Evolutionary conservation across 495 filamentous ascomycete genomes (phyloP).

Genomic region (Arthonia radiata): DNA sequence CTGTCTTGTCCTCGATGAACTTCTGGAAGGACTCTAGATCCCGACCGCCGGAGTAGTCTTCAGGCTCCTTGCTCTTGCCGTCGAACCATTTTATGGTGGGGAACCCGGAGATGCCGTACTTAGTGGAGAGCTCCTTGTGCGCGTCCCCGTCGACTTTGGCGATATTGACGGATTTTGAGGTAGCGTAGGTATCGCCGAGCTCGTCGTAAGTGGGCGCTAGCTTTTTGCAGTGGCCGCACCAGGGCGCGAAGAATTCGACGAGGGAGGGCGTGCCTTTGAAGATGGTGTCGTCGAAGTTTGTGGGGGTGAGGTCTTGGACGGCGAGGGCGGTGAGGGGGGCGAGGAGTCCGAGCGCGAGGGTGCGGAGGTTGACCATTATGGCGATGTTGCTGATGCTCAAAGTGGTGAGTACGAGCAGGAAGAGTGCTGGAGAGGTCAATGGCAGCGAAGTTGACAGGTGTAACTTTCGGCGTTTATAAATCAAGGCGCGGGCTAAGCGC

Average conservation of each 20-base stretch:
- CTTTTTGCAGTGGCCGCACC: slow-evolving; percentile 98
- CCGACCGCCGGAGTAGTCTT: slow-evolving; percentile 63
- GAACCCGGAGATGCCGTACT: slow-evolving; percentile 80
- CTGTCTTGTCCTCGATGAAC: slow-evolving; percentile 78
- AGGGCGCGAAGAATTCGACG: slow-evolving; percentile 97
- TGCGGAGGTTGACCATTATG: slow-evolving; percentile 3
- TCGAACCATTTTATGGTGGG: slow-evolving; percentile 97
- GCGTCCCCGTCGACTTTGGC: slow-evolving; percentile 91
- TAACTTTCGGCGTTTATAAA: no score
- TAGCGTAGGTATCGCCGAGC: slow-evolving; percentile 48
- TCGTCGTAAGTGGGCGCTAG: slow-evolving; percentile 90
- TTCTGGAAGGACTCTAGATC: slow-evolving; percentile 64
- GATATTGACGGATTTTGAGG: slow-evolving; percentile 56
- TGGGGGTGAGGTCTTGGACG: slow-evolving; percentile 66
- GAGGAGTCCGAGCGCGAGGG: slow-evolving; percentile 4
- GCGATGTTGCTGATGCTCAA: no score
- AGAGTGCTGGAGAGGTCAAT: slow-evolving; percentile 7
- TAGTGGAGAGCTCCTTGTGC: slow-evolving; percentile 56
- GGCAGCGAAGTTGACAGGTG: no score
- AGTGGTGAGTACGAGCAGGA: no score
- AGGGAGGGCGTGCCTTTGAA: slow-evolving; percentile 86
- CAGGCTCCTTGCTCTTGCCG: slow-evolving; percentile 73
- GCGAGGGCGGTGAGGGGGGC: slow-evolving; percentile 8
- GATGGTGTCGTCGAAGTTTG: slow-evolving; percentile 75
- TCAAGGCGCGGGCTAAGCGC: no score